These are phyloP conservation scores for Saccharomyces hybrid DNA, from an alignment of 1,139 yeast genomes.

Conservation along the genomic window DNA sequence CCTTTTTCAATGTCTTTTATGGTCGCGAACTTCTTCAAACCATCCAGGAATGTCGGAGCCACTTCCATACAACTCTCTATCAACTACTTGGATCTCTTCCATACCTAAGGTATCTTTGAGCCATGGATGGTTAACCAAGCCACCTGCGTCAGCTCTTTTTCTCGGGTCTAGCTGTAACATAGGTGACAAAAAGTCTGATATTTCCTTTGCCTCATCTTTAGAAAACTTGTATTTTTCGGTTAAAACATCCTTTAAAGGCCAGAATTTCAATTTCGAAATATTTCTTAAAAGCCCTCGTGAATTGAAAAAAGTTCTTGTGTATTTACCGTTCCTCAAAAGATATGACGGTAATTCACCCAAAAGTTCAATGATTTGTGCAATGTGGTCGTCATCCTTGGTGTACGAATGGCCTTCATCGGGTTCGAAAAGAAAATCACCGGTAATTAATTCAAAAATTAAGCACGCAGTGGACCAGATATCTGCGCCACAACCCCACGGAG, in stretches of 20 bases:
- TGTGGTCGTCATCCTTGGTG: conserved; percentile 64
- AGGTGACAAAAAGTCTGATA: conserved; percentile 55
- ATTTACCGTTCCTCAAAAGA: conserved; percentile 44
- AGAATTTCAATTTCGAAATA: conserved; percentile 53
- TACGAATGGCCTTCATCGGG: conserved; percentile 47
- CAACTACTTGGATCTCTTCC: conserved; percentile 41
- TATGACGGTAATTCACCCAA: conserved; percentile 51
- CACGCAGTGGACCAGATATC: conserved; percentile 75
- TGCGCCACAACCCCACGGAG: conserved; percentile 67
- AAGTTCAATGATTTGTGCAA: conserved; percentile 66
- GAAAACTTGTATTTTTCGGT: conserved; percentile 52
- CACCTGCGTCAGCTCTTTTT: conserved; percentile 68
- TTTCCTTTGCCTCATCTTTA: conserved; percentile 44
- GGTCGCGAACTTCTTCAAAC: conserved; percentile 33
- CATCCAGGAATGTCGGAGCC: conserved; percentile 67
- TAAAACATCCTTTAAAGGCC: conserved; percentile 58
- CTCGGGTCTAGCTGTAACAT: conserved; percentile 64
- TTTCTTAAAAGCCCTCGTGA: conserved; percentile 49
- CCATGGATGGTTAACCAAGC: conserved; percentile 71
- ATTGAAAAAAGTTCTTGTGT: conserved; percentile 45
- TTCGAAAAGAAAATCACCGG: conserved; percentile 72
- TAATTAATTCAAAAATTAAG: conserved; percentile 58
- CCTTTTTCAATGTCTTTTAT: conserved; percentile 21
- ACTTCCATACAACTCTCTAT: conserved; percentile 51
- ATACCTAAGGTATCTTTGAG: conserved; percentile 53